phyloP scores from a whole-genome alignment of 2,329 filamentous ascomycete species.

The Ophiognomonia clavigignenti-juglandacearum region DNA sequence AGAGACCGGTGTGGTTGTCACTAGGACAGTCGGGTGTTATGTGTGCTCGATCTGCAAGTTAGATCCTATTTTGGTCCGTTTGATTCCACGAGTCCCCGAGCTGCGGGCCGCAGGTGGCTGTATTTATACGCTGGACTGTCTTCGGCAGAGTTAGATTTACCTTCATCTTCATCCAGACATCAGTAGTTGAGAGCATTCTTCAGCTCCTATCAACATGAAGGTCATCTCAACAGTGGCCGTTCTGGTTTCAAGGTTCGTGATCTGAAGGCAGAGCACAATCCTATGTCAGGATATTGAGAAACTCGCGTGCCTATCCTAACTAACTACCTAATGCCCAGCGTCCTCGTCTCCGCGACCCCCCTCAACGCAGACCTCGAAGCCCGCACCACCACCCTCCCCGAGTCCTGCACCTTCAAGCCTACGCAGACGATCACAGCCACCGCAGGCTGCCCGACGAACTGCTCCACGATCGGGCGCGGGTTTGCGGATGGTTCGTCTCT shows the following conservation, averaged over 20 bases:
- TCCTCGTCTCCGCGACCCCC: background rate
- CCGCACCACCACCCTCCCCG: background rate
- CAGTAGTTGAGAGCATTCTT: too few species aligned
- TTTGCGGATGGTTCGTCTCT: background rate
- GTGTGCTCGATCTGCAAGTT: too few species aligned
- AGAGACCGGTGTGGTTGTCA: too few species aligned
- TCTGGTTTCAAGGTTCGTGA: background rate
- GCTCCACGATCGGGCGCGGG: background rate
- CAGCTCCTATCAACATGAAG: background rate
- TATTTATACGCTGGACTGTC: too few species aligned
- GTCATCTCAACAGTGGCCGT: background rate
- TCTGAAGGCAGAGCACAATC: background rate
- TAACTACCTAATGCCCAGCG: background rate
- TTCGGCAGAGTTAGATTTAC: too few species aligned
- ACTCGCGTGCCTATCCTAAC: too few species aligned
- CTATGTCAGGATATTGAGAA: too few species aligned
- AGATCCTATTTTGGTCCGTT: too few species aligned
- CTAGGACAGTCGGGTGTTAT: too few species aligned
- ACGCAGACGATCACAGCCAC: constrained; percentile 10
- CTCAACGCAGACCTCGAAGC: background rate
- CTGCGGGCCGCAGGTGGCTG: too few species aligned
- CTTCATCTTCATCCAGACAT: too few species aligned
- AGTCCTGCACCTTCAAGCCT: constrained; percentile 4
- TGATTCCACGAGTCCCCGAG: too few species aligned
- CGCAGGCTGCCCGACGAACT: constrained; percentile 4